Conservation (phyloP, 1,284 basidiomycete genomes). For the Tetrapyrgos nigripes region DNA sequence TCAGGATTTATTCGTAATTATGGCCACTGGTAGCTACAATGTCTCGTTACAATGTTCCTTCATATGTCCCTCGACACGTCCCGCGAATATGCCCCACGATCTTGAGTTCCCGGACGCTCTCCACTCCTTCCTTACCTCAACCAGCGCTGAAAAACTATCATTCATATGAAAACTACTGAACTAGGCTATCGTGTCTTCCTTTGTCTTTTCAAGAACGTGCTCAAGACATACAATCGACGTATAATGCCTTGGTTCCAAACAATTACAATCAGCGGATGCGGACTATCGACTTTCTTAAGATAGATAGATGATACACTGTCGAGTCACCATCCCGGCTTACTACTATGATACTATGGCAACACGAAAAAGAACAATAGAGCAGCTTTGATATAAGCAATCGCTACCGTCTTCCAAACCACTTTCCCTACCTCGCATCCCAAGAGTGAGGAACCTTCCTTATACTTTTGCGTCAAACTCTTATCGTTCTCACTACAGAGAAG, state of each 20-base stretch:
- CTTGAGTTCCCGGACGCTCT: background rate
- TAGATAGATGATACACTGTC: background rate
- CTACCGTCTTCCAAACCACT: too few relatives aligned
- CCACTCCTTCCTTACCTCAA: conserved; percentile 5
- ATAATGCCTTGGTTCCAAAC: background rate
- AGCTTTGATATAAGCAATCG: too few relatives aligned
- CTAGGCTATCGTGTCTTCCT: conserved; percentile 4
- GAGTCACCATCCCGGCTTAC: too few relatives aligned
- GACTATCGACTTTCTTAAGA: background rate
- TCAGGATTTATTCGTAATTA: background rate
- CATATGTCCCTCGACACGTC: conserved; percentile 4
- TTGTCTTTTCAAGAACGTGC: conserved; percentile 1
- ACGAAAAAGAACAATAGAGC: too few relatives aligned
- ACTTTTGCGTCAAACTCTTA: too few relatives aligned
- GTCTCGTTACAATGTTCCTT: conserved; percentile 16
- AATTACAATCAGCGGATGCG: background rate
- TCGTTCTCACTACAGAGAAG: too few relatives aligned
- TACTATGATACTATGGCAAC: background rate
- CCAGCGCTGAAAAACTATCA: conserved; percentile 1
- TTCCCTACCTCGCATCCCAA: too few relatives aligned
- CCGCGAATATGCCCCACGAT: background rate
- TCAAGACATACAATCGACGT: background rate
- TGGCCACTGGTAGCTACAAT: conserved; percentile 39
- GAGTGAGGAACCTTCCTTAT: too few relatives aligned
- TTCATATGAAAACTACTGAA: conserved; percentile 12